These are phyloP conservation scores for Circinella umbellata DNA, from an alignment of 371 early-diverging fungal species.

Conservation along the genomic window DNA sequence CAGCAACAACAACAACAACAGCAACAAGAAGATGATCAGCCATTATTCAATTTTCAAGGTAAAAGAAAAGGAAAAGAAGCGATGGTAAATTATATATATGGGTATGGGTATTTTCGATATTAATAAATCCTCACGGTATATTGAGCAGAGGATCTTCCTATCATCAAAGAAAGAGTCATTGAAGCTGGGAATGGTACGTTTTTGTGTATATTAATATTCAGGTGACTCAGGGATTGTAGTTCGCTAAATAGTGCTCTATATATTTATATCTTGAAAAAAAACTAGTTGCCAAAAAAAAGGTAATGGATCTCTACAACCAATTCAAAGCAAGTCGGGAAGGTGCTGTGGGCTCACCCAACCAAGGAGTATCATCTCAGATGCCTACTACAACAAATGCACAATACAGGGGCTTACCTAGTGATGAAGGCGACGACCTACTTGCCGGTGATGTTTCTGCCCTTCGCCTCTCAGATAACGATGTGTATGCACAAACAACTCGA, in stretches of 20 bases:
- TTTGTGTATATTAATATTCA: too few relatives aligned
- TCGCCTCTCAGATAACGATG: constrained; percentile 54
- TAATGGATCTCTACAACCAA: constrained; percentile 51
- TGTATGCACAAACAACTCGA: constrained; percentile 41
- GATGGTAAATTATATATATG: background rate
- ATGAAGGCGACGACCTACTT: constrained; percentile 50
- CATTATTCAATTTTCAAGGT: constrained; percentile 51
- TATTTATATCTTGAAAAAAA: background rate
- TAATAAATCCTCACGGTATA: too few relatives aligned
- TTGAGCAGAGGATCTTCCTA: constrained; percentile 44
- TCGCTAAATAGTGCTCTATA: background rate
- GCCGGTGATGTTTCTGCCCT: constrained; percentile 55
- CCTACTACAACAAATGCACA: constrained; percentile 49
- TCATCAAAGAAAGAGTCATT: constrained; percentile 53
- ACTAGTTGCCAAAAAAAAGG: constrained; percentile 55
- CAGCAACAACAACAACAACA: constrained; percentile 20
- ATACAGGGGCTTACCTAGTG: constrained; percentile 51
- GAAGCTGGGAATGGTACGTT: constrained; percentile 54
- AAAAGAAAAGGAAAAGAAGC: background rate
- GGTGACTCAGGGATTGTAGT: too few relatives aligned
- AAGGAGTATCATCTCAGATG: constrained; percentile 24
- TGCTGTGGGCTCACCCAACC: constrained; percentile 12
- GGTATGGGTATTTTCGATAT: background rate
- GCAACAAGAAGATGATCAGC: constrained; percentile 36
- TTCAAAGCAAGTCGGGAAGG: constrained; percentile 36